Base-by-base conservation (phyloP, 1,284 basidiomycete genomes). In the Moesziomyces antarcticus region DNA sequence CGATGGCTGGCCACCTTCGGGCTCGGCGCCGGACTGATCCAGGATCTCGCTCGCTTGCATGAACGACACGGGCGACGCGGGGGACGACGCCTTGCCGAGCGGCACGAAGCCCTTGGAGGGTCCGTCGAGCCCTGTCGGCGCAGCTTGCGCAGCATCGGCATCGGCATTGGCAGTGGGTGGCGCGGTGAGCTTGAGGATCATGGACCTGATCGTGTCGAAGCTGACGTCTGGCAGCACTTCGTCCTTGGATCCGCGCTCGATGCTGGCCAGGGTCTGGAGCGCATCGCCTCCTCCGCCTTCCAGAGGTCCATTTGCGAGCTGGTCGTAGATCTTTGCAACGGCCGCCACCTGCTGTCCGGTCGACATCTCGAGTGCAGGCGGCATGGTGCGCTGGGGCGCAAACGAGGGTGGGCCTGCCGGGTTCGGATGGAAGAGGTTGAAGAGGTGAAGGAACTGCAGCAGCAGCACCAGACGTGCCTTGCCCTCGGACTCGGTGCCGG, bases 361-460 rank as follows among this genome's bases (percentile, higher is more conserved):
- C 14, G 66, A 62, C 61, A 65, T 74, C 20, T 74, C 51, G 45
- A 74, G 53, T 1, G 72, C 63, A 1, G 51, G 42, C 8, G 72
- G 72, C 51, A 74, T 63, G 46, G 25, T 46, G 42, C 50, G 59
- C 5, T 37, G 43, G 10, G 67, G 62, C 11, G 63, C 72, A 35
- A 74, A 74, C 0, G 65, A 49, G 3, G 66, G 47, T 6, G 58
- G 56, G 8, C 43, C 52, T 21, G 59, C 62, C 1, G 59, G 63
- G 33, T 70, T 65, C 30, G 66, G 62, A 20, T 64, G 59, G 59
- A 70, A 73, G 24, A 76, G 60, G 53, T 66, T 63, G 52, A 71
- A 73, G 49, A 76, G 70, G 52, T 76, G 74, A 16, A 76, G 52
- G 66, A 76, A 76, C 22, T 76, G 74, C 22, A 76, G 67, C 50